Evolutionary conservation across 441 rosid species (phyloP).

Genomic region (Gossypium schwendimanii): DNA sequence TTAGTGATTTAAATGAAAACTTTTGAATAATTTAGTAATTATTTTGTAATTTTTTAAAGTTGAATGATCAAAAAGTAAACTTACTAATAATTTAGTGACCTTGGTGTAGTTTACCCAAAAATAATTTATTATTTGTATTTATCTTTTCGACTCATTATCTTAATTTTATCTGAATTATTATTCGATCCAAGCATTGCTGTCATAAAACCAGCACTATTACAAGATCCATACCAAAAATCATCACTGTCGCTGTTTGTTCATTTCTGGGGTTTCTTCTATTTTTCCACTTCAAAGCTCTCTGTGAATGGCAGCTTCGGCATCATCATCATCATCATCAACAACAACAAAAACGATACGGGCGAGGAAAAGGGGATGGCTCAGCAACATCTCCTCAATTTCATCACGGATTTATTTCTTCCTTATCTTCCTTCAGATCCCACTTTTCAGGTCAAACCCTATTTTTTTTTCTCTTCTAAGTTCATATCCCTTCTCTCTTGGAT

Average conservation of each 20-base stretch:
- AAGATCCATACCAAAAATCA: neutral
- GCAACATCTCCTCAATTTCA: slow-evolving; percentile 42
- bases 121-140: too few relatives aligned
- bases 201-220: too few relatives aligned
- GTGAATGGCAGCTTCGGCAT: slow-evolving; percentile 35
- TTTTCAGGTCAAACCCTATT: slow-evolving; percentile 54
- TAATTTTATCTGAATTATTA: too few relatives aligned
- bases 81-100: too few relatives aligned
- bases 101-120: too few relatives aligned
- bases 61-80: too few relatives aligned
- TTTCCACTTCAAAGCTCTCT: neutral
- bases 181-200: too few relatives aligned
- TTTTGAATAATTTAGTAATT: too few relatives aligned
- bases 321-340: neutral
- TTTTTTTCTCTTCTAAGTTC: neutral
- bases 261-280: neutral
- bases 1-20: too few relatives aligned
- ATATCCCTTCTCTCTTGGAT: neutral
- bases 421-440: slow-evolving; percentile 84
- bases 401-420: slow-evolving; percentile 70
- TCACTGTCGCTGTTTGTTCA: neutral
- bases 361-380: slow-evolving; percentile 46
- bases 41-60: too few relatives aligned
- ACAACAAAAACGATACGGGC: slow-evolving; percentile 18
- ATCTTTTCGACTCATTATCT: too few relatives aligned